Evolutionary conservation across 495 filamentous ascomycete species (phyloP), one percentile per base, ranked within the genome.

Genomic region (Hypoxylon lienhwacheense): DNA sequence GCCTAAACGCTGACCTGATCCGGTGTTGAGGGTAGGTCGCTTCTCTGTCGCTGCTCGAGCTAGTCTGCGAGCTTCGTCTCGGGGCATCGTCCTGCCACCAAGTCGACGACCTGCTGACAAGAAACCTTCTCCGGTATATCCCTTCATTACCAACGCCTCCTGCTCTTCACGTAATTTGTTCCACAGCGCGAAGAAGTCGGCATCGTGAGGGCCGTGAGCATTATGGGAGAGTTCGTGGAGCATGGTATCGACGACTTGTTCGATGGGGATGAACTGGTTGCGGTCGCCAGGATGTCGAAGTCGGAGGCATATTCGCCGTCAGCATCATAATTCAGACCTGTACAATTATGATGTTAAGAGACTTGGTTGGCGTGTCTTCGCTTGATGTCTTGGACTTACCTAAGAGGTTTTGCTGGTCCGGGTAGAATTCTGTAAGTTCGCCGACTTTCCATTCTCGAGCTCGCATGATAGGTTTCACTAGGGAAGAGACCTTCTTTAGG

Each of bases 391-490:
- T 7, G 4, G 20, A 32, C 71, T 25, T 73, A 75, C 90, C 92
- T 28, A 95, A 73, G 0, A 97, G 79, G 45, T 88, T 89, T 5
- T 71, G 67, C 58, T 95, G 76, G 1, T 78, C 73, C 0, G 92
- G 93, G 53, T 86, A 88, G 69, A 98, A 95, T 67, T 97, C 93
- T 19, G 82, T 81, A 11, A 98, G 81, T 31, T 85, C 81, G 5
- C 82, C 81, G 15, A 98, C 89, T 54, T 71, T 85, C 89, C 91
- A 98, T 17, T 76, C 76, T 33, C 89, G 79, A 41, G 88, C 88
- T 54, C 89, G 77, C 92, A 97, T 97, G 45, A 98, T 88, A 10
- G 93, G 93, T 68, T 96, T 98, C 33, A 97, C 91, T 10, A 96
- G 68, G 8, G 90, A 93, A 12, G 91, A 90, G 16, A 96, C 77